A percentile compares a stretch with the other conserved stretches of the same genome.
Conservation (phyloP, 257 asterid species). For the Przewalskia tangutica region DNA sequence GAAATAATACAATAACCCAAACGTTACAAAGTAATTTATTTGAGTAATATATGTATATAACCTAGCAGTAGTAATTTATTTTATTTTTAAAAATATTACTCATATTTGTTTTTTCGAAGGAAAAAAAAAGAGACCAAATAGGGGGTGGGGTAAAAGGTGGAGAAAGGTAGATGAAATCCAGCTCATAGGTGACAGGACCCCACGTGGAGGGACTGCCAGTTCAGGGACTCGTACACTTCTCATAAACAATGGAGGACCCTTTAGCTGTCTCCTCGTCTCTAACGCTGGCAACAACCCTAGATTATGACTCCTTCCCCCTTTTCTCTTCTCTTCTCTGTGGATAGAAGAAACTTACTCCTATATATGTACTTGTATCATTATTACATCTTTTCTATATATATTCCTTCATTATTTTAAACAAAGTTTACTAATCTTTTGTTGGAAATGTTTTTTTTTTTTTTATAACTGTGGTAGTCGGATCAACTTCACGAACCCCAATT, state of each 20-base stretch:
- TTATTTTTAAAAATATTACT: too few relatives aligned
- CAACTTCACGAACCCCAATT: too few relatives aligned
- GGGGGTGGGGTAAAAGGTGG: background rate
- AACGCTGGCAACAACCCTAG: slow-evolving; percentile 33
- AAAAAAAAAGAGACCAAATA: background rate
- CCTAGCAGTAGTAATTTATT: too few relatives aligned
- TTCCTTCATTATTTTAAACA: too few relatives aligned
- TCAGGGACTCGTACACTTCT: slow-evolving; percentile 29
- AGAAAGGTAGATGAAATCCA: slow-evolving; percentile 23
- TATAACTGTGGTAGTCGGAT: too few relatives aligned
- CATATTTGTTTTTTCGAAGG: background rate
- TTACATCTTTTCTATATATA: too few relatives aligned
- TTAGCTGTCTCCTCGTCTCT: slow-evolving; percentile 46
- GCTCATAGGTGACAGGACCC: slow-evolving; percentile 45
- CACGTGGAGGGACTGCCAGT: slow-evolving; percentile 39
- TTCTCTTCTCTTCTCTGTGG: background rate
- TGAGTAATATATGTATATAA: too few relatives aligned
- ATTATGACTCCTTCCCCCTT: slow-evolving; percentile 4
- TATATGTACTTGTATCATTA: too few relatives aligned
- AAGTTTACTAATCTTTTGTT: background rate
- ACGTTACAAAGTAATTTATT: too few relatives aligned
- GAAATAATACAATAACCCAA: too few relatives aligned
- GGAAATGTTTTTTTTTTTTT: background rate
- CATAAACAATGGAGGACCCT: slow-evolving; percentile 14
- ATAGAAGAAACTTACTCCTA: too few relatives aligned